A percentile compares a stretch with the other conserved stretches of the same genome.
These are phyloP conservation scores for Forsythia viridissima DNA, from an alignment of 257 asterid species.

Conservation along the genomic window DNA sequence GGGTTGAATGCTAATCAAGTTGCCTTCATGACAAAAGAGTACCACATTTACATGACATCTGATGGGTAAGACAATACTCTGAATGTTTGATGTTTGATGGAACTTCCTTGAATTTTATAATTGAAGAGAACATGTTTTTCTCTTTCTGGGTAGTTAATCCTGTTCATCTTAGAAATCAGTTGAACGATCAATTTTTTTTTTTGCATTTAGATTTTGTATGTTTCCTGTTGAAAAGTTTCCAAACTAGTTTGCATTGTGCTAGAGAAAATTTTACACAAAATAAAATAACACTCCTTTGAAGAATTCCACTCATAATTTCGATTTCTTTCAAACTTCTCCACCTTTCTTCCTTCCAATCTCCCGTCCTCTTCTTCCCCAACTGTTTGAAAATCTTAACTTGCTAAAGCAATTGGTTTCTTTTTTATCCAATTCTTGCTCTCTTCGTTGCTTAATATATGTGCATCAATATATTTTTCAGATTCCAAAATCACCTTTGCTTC, in stretches of 20 bases:
- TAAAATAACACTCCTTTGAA: neutral
- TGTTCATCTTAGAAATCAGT: neutral
- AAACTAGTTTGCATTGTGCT: neutral
- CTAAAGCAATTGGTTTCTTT: neutral
- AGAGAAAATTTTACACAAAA: neutral
- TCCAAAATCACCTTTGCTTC: neutral
- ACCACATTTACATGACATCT: slow-evolving; percentile 86
- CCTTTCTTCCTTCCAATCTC: neutral
- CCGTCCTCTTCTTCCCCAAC: neutral
- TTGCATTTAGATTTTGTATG: neutral
- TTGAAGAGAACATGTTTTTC: neutral
- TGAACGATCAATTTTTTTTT: neutral
- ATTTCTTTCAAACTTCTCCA: neutral
- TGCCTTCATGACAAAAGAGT: slow-evolving; percentile 73
- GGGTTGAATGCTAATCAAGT: slow-evolving; percentile 72
- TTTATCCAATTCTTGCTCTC: neutral
- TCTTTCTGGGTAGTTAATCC: neutral
- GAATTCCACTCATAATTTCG: neutral
- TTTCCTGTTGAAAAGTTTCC: neutral
- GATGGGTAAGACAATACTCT: slow-evolving; percentile 62
- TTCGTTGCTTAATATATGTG: neutral
- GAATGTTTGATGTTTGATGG: neutral
- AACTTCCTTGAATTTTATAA: neutral
- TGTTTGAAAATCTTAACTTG: neutral
- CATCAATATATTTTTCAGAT: no score